phyloP scores from a whole-genome alignment of 2,329 filamentous ascomycete species.

The Graphilbum ipis-grandicollis region DNA sequence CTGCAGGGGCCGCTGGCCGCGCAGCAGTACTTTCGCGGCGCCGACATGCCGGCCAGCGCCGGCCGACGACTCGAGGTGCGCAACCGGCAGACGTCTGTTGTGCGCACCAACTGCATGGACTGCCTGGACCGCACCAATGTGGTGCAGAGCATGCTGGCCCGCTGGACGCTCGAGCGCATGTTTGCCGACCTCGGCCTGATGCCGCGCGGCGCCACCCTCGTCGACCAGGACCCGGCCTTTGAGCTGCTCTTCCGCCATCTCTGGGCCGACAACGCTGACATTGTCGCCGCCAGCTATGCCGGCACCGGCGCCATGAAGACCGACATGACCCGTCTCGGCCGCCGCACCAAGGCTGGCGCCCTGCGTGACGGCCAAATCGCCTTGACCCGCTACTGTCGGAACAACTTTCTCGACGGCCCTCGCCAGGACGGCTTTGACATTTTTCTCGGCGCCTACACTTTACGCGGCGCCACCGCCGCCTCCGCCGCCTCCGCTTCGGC shows the following conservation, averaged over 20 bases:
- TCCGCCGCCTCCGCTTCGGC: constrained; percentile 50
- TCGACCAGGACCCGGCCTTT: constrained; percentile 60
- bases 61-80: constrained; percentile 59
- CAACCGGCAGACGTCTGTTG: constrained; percentile 69
- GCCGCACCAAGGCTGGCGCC: constrained; percentile 69
- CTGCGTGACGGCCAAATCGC: constrained; percentile 80
- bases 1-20: constrained; percentile 57
- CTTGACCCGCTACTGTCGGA: constrained; percentile 72
- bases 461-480: constrained; percentile 54
- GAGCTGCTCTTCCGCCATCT: constrained; percentile 89
- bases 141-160: constrained; percentile 90
- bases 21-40: constrained; percentile 83
- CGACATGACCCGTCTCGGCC: constrained; percentile 87
- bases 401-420: constrained; percentile 90
- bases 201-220: constrained; percentile 56
- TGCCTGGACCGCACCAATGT: constrained; percentile 96
- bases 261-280: constrained; percentile 96
- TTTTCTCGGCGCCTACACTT: constrained; percentile 78
- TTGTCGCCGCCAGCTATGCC: constrained; percentile 82
- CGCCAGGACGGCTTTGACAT: constrained; percentile 91
- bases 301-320: constrained; percentile 97
- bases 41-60: constrained; percentile 60
- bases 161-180: constrained; percentile 77
- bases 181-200: constrained; percentile 72
- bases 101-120: constrained; percentile 98